These are phyloP conservation scores for Chaetomiaceae sp. DNA, from an alignment of 2,329 filamentous ascomycete species.

Conservation along the genomic window DNA sequence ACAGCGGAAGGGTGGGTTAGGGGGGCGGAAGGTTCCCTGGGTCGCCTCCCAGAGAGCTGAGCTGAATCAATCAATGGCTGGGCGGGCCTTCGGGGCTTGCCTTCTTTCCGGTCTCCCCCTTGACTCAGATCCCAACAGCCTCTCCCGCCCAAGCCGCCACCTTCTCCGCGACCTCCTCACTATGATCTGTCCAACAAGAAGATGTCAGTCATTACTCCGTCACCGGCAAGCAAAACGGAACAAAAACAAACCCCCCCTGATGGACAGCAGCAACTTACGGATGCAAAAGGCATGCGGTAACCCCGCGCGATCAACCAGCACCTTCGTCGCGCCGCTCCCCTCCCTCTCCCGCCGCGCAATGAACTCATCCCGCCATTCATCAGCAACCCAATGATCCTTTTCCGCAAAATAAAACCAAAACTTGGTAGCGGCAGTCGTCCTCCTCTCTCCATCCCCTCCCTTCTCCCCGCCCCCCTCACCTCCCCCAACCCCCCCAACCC, in stretches of 20 bases:
- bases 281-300: slow-evolving; percentile 60
- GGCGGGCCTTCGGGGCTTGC: too few relatives aligned
- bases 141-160: slow-evolving; percentile 49
- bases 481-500: slow-evolving; percentile 51
- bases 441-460: not conserved
- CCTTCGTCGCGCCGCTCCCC: slow-evolving; percentile 35
- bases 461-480: slow-evolving; percentile 24
- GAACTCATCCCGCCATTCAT: slow-evolving; percentile 51
- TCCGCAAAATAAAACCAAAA: slow-evolving; percentile 58
- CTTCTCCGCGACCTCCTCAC: slow-evolving; percentile 46
- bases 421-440: slow-evolving; percentile 33
- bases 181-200: slow-evolving; percentile 35
- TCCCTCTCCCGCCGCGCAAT: slow-evolving; percentile 38
- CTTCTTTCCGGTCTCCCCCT: too few relatives aligned
- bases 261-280: slow-evolving; percentile 40
- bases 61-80: too few relatives aligned
- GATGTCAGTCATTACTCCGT: not conserved
- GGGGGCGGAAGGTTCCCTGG: too few relatives aligned
- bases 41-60: too few relatives aligned
- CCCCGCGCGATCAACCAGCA: slow-evolving; percentile 51
- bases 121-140: slow-evolving; percentile 30
- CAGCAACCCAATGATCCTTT: slow-evolving; percentile 59
- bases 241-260: not conserved
- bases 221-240: too few relatives aligned
- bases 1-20: too few relatives aligned